Base-by-base conservation (phyloP, 1,284 basidiomycete genomes). In the Melanopsichium pennsylvanicum region DNA sequence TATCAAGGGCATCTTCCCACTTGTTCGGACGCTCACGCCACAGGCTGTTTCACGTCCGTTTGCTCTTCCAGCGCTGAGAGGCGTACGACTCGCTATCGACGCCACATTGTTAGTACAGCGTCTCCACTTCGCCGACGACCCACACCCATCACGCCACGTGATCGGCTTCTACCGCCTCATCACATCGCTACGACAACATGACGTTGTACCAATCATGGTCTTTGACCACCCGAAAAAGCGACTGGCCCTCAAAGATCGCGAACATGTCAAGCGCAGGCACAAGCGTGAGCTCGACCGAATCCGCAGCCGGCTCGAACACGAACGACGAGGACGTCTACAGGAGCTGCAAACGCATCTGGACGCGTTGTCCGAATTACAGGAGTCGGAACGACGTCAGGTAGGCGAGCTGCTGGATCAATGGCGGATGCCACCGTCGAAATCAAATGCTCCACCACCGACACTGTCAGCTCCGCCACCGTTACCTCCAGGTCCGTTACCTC, bases 161-260 rank as follows among this genome's bases (percentile, higher is more conserved):
- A 59, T 78, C 10, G 75, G 75, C 19, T 70, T 78, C 42, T 67
- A 67, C 46, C 49, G 72, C 9, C 67, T 78, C 26, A 48, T 76
- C 38, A 52, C 40, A 6, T 50, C 69, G n/a, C 42, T 78, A 12
- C 61, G 63, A 8, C 57, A 63, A 18, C 31, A 67, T 40, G 52
- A 57, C 23, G 49, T 75, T 13, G 31, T 56, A 4, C 72, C 75
- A 2, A 55, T 78, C 31, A 73, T 78, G 69, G 66, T 78, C 11
- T 78, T 78, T 32, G 75, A 78, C 45, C 66, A 76, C 22, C 70
- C 72, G 1, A 58, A 61, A 18, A 64, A 72, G 36, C 39, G 74
- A 16, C 43, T 76, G 7, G 51, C 70, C 4, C 49, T 60, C 23
- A 76, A 76, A 47, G 46, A 54, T 16, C 55, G 74, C 21, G 74